Base-by-base conservation (phyloP, 345 rosid species). In the Populus alba region DNA sequence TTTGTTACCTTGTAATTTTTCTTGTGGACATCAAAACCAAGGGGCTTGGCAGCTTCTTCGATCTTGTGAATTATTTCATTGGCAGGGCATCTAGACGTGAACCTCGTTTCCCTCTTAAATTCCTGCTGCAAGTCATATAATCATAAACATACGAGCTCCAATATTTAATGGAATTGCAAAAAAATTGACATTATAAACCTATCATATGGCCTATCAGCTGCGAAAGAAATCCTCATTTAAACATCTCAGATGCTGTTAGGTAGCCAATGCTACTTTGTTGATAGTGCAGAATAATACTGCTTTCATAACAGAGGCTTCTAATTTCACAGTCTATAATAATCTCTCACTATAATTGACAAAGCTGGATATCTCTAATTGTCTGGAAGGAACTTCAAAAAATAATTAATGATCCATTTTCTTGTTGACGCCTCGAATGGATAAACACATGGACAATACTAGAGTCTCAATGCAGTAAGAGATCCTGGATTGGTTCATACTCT, bases 1-100 rank as follows among this genome's bases (percentile, higher is more conserved):
- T 20, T 70, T 77, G 80, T 83, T 29, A 91, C 98, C 98, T 92
- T 95, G 82, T 95, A 95, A 77, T 92, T 93, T 81, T 95, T 95
- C 90, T 92, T 95, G 68, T 88, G 96, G 12, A 95, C 92, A 81
- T 90, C 95, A 38, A 92, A 95, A 31, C 98, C 99, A 23, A 95
- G 98, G 82, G 99, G 99, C 85, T 90, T 91, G 25, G 92, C 98
- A 63, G 94, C 97, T 86, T 87, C 90, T 86, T 93, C 98, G 38
- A 95, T 93, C 91, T 90, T 95, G 66, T 84, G 80, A 65, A 95
- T 84, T 78, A 95, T 93, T 90, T 95, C 98, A 70, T 87, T 88
- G 17, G 99, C 99, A 2, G 96, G 87, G 81, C 92, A 86, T 85
- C 73, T 89, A 3, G 96, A 85, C 59, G 99, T 90, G 81, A 95